A percentile compares a stretch with the other conserved stretches of the same genome.
Conservation (phyloP, 352 stramenopile genomes). For the Blastocystis sp. region DNA sequence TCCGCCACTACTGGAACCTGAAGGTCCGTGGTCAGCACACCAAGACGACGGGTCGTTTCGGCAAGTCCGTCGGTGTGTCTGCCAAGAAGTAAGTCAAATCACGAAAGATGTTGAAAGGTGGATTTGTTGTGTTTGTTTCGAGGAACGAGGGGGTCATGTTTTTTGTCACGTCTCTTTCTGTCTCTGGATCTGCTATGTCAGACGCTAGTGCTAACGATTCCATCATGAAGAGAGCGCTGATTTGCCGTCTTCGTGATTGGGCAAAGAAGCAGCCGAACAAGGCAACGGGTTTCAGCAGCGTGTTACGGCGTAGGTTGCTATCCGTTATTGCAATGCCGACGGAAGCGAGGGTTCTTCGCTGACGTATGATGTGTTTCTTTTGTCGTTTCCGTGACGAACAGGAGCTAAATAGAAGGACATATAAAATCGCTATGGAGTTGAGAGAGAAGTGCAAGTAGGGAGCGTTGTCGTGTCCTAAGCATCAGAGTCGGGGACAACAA, state of each 20-base stretch:
- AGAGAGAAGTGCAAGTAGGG: slow-evolving; percentile 27
- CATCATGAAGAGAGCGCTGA: not conserved
- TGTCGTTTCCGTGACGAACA: not conserved
- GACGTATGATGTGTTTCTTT: not conserved
- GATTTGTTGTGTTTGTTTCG: slow-evolving; percentile 10
- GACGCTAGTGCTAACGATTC: not conserved
- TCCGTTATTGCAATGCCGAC: not conserved
- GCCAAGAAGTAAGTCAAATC: slow-evolving; percentile 70
- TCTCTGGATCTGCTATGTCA: no score
- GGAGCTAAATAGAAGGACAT: slow-evolving; percentile 67
- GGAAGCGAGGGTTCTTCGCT: not conserved
- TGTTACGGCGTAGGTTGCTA: not conserved
- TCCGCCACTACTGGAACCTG: slow-evolving; percentile 97
- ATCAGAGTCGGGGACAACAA: slow-evolving; percentile 77
- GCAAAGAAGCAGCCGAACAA: slow-evolving; percentile 24
- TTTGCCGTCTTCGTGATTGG: slow-evolving; percentile 6
- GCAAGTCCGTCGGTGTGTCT: slow-evolving; percentile 74
- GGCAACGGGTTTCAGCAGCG: slow-evolving; percentile 4
- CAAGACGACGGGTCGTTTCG: slow-evolving; percentile 93
- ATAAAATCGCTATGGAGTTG: slow-evolving; percentile 29
- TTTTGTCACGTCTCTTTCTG: slow-evolving; percentile 19
- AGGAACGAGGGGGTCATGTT: not conserved
- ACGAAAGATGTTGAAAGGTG: slow-evolving; percentile 38
- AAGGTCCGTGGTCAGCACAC: slow-evolving; percentile 99
- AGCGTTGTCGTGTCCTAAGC: not conserved